Base-by-base conservation (phyloP, 2,329 filamentous ascomycete genomes). In the Claviceps fusiformis region DNA sequence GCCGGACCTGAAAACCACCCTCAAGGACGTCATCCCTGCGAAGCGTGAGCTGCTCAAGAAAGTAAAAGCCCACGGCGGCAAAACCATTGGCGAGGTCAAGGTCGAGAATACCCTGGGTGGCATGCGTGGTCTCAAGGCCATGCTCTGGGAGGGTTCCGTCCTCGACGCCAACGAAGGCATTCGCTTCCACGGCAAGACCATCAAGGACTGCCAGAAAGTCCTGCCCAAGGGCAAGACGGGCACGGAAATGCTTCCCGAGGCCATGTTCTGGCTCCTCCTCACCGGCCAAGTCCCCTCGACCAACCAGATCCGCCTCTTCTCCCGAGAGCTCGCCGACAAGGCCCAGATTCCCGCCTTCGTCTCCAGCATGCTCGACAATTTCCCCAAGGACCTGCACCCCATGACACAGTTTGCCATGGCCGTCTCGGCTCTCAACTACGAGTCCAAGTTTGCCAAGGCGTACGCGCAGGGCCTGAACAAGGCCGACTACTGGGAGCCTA, bases 251-350 rank as follows among this genome's bases (percentile, higher is more conserved):
- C 81, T 97, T 13, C 93, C 93, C 50, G 93, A 98, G 73, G 85
- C 92, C 71, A 98, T 98, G 93, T 98, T 98, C 80, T 98, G 93
- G 93, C 83, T 97, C 46, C 83, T 98, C 52, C 78, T 98, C 63
- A 98, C 93, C 10, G 93, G 93, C 57, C 80, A 95, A 71, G 87
- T 97, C 27, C 93, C 93, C 29, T 88, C 87, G 1, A 86, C 84
- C 27, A 75, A 75, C 59, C 93, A 98, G 72, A 82, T 93, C 59
- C 87, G 92, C 64, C 76, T 74, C 48, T 83, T 98, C 64, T 95
- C 89, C 50, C 82, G 85, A 56, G 86, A 97, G 70, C 78, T 97
- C 29, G 93, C 93, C 53, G 86, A 91, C 69, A 85, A 96, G 74
- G 86, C 87, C 27, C 75, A 81, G 63, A 81, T 98, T 53, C 93